These are phyloP conservation scores for Neofusicoccum laricinum DNA, from an alignment of 2,329 filamentous ascomycete genomes.

Conservation along the genomic window DNA sequence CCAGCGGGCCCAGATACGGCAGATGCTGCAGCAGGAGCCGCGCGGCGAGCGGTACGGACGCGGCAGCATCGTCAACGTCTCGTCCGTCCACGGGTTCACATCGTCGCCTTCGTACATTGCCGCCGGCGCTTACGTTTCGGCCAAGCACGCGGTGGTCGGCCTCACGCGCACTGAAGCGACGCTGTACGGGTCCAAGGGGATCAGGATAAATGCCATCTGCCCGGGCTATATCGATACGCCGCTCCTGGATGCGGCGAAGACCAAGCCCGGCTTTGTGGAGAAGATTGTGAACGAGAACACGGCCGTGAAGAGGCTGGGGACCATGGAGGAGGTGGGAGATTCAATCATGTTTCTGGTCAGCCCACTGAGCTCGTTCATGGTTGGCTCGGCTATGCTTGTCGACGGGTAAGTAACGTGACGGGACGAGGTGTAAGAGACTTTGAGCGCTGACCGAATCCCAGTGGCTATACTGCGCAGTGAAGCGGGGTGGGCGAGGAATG, in stretches of 20 bases:
- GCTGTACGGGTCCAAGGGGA: slow-evolving; percentile 49
- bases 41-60: slow-evolving; percentile 31
- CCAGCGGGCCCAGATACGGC: slow-evolving; percentile 51
- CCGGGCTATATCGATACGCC: slow-evolving; percentile 50
- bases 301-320: slow-evolving; percentile 42
- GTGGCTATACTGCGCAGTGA: slow-evolving; percentile 5
- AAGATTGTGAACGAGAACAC: slow-evolving; percentile 28
- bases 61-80: slow-evolving; percentile 55
- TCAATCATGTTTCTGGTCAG: slow-evolving; percentile 48
- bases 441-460: background rate
- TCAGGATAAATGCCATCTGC: slow-evolving; percentile 62
- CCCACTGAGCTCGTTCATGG: slow-evolving; percentile 50
- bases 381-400: slow-evolving; percentile 42
- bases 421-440: background rate
- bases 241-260: slow-evolving; percentile 20
- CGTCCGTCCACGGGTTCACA: slow-evolving; percentile 52
- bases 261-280: background rate
- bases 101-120: slow-evolving; percentile 28
- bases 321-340: slow-evolving; percentile 51
- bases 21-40: slow-evolving; percentile 52
- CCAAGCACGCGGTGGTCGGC: slow-evolving; percentile 55
- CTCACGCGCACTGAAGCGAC: slow-evolving; percentile 55
- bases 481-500: background rate
- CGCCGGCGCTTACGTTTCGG: slow-evolving; percentile 46
- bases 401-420: slow-evolving; percentile 33